Percentiles rank a stretch among this genome's conserved stretches.
phyloP scores from a whole-genome alignment of 2,329 filamentous ascomycete genomes.

The Neopestalotiopsis sp. region DNA sequence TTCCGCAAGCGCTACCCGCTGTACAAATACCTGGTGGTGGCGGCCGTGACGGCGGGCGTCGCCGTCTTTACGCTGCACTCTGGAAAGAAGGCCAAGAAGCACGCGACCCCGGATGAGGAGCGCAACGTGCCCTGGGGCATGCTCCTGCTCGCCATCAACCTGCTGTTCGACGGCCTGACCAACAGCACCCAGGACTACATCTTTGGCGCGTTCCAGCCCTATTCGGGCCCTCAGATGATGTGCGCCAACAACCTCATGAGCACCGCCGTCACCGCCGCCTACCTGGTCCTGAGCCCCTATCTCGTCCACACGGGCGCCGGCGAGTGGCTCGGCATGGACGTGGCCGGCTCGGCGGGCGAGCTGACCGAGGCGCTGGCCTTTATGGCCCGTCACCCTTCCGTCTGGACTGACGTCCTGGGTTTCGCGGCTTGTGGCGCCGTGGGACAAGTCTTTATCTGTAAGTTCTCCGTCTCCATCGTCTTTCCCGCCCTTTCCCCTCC shows the following conservation, averaged over 20 bases:
- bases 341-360: conserved; percentile 73
- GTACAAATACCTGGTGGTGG: conserved; percentile 95
- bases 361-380: conserved; percentile 81
- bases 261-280: conserved; percentile 76
- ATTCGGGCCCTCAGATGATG: conserved; percentile 98
- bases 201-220: conserved; percentile 79
- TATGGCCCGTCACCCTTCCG: conserved; percentile 77
- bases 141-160: conserved; percentile 82
- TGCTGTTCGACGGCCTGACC: conserved; percentile 93
- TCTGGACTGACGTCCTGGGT: conserved; percentile 86
- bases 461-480: conserved; percentile 34
- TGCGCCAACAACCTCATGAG: conserved; percentile 93
- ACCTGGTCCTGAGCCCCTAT: conserved; percentile 80
- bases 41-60: conserved; percentile 88
- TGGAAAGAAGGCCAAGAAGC: conserved; percentile 53
- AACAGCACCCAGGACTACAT: conserved; percentile 98
- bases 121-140: conserved; percentile 79
- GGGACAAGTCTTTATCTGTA: conserved; percentile 94
- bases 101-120: conserved; percentile 46
- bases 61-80: conserved; percentile 93
- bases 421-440: conserved; percentile 91
- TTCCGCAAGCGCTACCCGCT: conserved; percentile 89
- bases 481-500: not conserved
- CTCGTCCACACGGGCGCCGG: conserved; percentile 72
- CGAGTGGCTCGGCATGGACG: conserved; percentile 70